Base-by-base conservation (phyloP, 768 basidiomycete genomes). In the Sarcomyxa edulis region DNA sequence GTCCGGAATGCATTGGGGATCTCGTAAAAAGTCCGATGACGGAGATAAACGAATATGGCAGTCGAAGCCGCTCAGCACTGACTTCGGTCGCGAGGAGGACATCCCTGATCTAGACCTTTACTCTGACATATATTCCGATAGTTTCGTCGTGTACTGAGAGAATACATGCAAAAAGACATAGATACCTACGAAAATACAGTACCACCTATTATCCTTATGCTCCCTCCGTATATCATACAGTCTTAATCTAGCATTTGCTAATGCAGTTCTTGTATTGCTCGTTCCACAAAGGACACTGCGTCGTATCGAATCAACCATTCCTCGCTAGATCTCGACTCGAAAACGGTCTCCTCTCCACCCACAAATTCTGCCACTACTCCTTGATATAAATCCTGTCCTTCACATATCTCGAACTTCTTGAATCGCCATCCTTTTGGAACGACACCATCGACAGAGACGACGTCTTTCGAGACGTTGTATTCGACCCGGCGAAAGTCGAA, bases 401-500 rank as follows among this genome's bases (percentile, higher is more conserved):
- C 68, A 0, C 58, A 39, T 12, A 85, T 35, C 33, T 66, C 65
- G 51, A 86, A 84, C 47, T 76, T 76, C 44, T 62, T 66, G 51
- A 90, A 86, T 43, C 63, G 65, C 86, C 87, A 89, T 26, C 81
- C 84, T 28, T 54, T 48, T 0, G 79, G 74, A 5, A 59, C 49
- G 30, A 59, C 45, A 0, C 76, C 78, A 46, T 90, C 86, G 23
- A 90, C 71, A 18, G 64, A 67, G 19, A 90, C 63, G 5, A 58
- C 43, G 41, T 75, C 71, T 20, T 64, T 50, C 15, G 53, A 53
- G 7, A 79, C 66, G 51, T 86, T 70, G 56, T 79, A 89, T 53
- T 88, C 78, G 43, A 92, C 74, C 15, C 87, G 74, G 16, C 65
- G 67, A 59, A 91, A 85, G 48, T 91, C 84, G 52, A 90, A 90